Evolutionary conservation across 345 rosid species (phyloP).

Genomic region (Arabidopsis arenosa): DNA sequence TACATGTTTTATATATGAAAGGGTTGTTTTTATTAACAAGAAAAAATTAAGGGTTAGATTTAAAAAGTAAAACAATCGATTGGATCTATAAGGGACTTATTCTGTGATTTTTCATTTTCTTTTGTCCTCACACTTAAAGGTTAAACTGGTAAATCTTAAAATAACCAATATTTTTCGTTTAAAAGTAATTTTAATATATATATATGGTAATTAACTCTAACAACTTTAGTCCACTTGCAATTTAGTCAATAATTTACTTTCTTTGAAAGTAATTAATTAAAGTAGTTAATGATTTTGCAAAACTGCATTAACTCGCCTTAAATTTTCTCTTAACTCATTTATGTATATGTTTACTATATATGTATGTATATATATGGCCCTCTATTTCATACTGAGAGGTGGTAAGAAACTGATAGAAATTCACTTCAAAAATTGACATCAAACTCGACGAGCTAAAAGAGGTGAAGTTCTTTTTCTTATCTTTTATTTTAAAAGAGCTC

Average conservation of each 20-base stretch:
- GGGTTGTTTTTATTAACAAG: not conserved
- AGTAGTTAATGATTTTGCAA: slow-evolving; percentile 21
- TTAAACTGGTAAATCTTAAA: not conserved
- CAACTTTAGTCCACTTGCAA: slow-evolving; percentile 28
- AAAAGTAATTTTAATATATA: not conserved
- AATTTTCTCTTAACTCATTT: slow-evolving; percentile 19
- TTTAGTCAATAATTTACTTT: slow-evolving; percentile 19
- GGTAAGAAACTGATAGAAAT: not conserved
- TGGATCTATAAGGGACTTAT: not conserved
- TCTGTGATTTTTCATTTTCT: not conserved
- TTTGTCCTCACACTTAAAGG: slow-evolving; percentile 1
- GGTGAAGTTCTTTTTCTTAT: slow-evolving; percentile 31
- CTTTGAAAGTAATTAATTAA: slow-evolving; percentile 24
- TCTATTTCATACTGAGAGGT: not conserved
- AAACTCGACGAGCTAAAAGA: slow-evolving; percentile 36
- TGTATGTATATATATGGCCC: slow-evolving; percentile 15
- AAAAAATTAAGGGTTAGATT: not conserved
- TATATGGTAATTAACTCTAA: slow-evolving; percentile 10
- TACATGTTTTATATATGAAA: not conserved
- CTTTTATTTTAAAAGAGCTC: not conserved
- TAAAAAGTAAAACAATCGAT: not conserved
- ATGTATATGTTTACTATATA: slow-evolving; percentile 16
- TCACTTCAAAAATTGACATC: slow-evolving; percentile 17
- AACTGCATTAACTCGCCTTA: slow-evolving; percentile 26
- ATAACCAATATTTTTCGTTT: not conserved